phyloP scores from a whole-genome alignment of 257 asterid genomes.

The Solanum etuberosum region DNA sequence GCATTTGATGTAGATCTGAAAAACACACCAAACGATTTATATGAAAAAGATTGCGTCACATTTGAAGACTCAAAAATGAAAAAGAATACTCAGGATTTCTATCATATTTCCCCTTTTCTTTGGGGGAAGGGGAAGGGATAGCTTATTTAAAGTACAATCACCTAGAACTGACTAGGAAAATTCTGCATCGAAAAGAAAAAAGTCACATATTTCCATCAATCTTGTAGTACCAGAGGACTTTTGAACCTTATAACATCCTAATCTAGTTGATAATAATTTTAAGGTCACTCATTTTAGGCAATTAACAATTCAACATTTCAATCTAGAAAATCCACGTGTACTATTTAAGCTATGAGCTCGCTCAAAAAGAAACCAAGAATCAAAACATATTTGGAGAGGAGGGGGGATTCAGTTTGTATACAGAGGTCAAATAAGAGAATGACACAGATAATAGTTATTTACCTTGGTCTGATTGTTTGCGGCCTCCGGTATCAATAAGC shows the following conservation, averaged over 20 bases:
- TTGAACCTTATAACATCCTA: background rate
- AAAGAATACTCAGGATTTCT: background rate
- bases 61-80: background rate
- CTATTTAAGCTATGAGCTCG: background rate
- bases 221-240: background rate
- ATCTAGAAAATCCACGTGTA: background rate
- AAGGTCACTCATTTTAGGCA: background rate
- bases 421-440: background rate
- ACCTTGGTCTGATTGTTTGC: constrained; percentile 46
- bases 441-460: constrained; percentile 10
- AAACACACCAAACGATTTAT: background rate
- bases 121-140: background rate
- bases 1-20: constrained; percentile 58
- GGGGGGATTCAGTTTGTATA: background rate
- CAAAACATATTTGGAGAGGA: background rate
- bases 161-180: background rate
- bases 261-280: background rate
- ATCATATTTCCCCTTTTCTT: background rate
- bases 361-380: background rate
- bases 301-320: background rate
- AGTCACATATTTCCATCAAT: background rate
- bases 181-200: background rate
- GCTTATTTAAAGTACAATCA: background rate
- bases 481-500: constrained; percentile 74
- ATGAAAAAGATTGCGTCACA: background rate